Evolutionary conservation across 768 basidiomycete species (phyloP), one percentile per base, ranked within the genome.

Genomic region (Hortiboletus flavorubellus): DNA sequence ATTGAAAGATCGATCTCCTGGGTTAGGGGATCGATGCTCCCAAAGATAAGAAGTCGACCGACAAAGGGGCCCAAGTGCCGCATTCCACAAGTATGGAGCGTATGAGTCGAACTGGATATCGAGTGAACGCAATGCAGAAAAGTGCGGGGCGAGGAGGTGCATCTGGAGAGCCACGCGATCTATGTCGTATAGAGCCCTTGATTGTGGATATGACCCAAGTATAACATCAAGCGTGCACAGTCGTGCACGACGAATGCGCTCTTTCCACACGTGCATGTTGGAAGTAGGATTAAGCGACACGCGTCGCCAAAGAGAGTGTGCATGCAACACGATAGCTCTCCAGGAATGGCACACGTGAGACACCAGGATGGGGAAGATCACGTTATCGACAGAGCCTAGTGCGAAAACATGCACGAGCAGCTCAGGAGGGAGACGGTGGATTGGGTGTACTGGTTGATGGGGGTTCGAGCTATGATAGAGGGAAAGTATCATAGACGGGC

Each of bases 271-370:
- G 50, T 71, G 62, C 49, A 79, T 68, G 9, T 63, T 59, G 15
- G 66, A 70, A 41, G 77, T 66, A 7, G 78, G 74, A 56, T 72
- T 69, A 53, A 88, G 73, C 12, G 72, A 70, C 55, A 91, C 77
- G 58, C 77, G 76, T 54, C 84, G 75, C 89, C 89, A 91, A 51
- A 91, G 72, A 1, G 76, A 62, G 16, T 82, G 85, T 6, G 85
- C 83, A 45, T 76, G 79, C 30, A 87, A 72, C 15, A 84, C 79
- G 30, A 87, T 73, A 35, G 78, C 70, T 41, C 87, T 76, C 86
- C 88, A 91, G 34, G 71, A 65, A 43, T 78, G 74, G 67, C 86
- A 90, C 52, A 88, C 85, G 59, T 88, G 87, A 8, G 88, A 89
- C 46, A 87, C 75, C 42, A 73, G 70, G 56, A 89, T 60, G 21